Base-by-base conservation (phyloP, 371 early-diverging fungal genomes). In the Mortierella sp. region DNA sequence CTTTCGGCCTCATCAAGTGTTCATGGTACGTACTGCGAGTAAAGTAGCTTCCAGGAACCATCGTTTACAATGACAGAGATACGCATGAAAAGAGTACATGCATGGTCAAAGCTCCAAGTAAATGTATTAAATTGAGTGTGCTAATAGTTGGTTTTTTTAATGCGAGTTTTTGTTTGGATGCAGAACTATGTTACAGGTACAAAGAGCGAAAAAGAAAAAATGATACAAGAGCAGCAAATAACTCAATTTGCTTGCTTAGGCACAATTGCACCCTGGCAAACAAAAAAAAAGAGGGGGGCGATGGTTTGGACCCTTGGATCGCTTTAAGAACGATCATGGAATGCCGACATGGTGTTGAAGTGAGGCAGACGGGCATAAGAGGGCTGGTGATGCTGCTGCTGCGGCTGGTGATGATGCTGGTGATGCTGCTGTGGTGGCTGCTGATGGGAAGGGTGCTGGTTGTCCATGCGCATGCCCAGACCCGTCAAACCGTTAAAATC, bases 281-380 rank as follows among this genome's bases (percentile, higher is more conserved):
- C 19, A 19, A 19, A 39, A 37, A 34, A 55, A 34, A 34, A 31
- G 24, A 50, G n/a, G 22, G 37, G 22, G n/a, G n/a, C n/a, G n/a
- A n/a, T n/a, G n/a, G n/a, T n/a, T n/a, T n/a, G n/a, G n/a, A n/a
- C n/a, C n/a, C n/a, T n/a, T n/a, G n/a, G n/a, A n/a, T n/a, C 16
- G 58, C 16, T 61, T 58, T 66, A 66, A 16, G 66, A 55, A 31
- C 76, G 76, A 37, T 55, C 66, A 34, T 76, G 71, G 48, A 76
- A 70, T 22, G 70, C 48, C 1, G 76, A 44, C 70, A 76, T 66
- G 55, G 76, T 3, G 66, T 70, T 70, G 37, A 71, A n/a, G 39
- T 76, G 76, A 16, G 76, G 71, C 58, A 76, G 52, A 13, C 76
- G 64, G 4, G 71, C 52, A 40, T 76, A 76, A 2, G 68, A 29